Base-by-base conservation (phyloP, 306 rosid species). In the Pachyrhizus erosus region DNA sequence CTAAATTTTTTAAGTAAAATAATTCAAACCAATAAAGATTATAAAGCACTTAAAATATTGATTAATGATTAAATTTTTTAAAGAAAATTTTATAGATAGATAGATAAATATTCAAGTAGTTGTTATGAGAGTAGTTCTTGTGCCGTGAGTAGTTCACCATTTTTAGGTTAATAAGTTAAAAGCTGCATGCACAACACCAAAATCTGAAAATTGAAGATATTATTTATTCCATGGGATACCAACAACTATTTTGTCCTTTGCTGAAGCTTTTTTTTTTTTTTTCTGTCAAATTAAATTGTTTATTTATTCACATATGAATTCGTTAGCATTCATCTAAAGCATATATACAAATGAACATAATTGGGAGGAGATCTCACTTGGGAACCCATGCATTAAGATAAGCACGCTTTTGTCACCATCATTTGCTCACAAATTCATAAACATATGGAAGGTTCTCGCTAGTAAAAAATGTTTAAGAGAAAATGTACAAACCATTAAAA, bases 81-180 rank as follows among this genome's bases (percentile, higher is more conserved):
- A n/a, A n/a, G n/a, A n/a, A n/a, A n/a, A n/a, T n/a, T n/a, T n/a
- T n/a, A n/a, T n/a, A n/a, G n/a, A n/a, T n/a, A n/a, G n/a, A n/a
- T n/a, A n/a, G n/a, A n/a, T n/a, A n/a, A n/a, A n/a, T n/a, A n/a
- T n/a, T n/a, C n/a, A n/a, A n/a, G n/a, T n/a, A n/a, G n/a, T n/a
- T n/a, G n/a, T n/a, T n/a, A n/a, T n/a, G n/a, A n/a, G n/a, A n/a
- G n/a, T n/a, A n/a, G n/a, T n/a, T n/a, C n/a, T 45, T 74, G 58
- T 75, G 1, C 5, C 75, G 42, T 1, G 62, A 10, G 26, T 70
- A n/a, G 48, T 54, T 78, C 57, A 73, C 45, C 58, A 66, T 79
- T 79, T 81, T 55, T 66, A 65, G 73, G 70, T 62, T 46, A 33
- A 80, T 69, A 74, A 74, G 87, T 54, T 54, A 73, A 43, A 43